Base-by-base conservation (phyloP, 1,139 yeast species). In the Scheffersomyces lignicola region DNA sequence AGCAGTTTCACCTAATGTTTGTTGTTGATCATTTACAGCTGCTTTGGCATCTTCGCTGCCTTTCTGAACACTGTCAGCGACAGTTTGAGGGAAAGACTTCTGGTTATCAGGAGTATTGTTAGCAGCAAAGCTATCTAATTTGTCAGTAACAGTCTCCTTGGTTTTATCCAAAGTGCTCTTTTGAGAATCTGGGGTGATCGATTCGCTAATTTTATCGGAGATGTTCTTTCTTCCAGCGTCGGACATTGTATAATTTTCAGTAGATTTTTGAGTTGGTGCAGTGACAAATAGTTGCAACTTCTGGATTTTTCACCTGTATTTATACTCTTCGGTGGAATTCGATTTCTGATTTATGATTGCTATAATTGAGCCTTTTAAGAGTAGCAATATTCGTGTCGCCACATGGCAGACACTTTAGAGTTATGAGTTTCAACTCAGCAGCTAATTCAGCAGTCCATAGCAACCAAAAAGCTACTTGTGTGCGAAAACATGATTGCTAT, bases 171-270 rank as follows among this genome's bases (percentile, higher is more conserved):
- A 60, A 49, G 71, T 65, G 32, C 80, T 48, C 73, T 88, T 88
- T 59, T 84, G 73, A 37, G 78, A 64, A 44, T 87, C 82, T 56
- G 96, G 96, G 50, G 78, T 85, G 37, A 84, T 44, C 33, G 75
- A 56, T 72, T 86, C 95, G 39, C 69, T 36, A 45, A 76, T 65
- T 67, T 87, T 86, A 60, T 80, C 83, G 48, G 82, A 51, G 54
- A 88, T 73, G 56, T 73, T 65, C 65, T 86, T 86, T 83, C 95
- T 84, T 50, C 86, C 87, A 43, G 74, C 58, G 77, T 83, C 89
- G 52, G 88, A 78, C 89, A 83, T 83, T 47, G 28, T 45, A 4
- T n/a, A n/a, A n/a, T n/a, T n/a, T n/a, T n/a, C n/a, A n/a, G n/a
- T n/a, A n/a, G n/a, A n/a, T n/a, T n/a, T n/a, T n/a, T n/a, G n/a